phyloP scores from a whole-genome alignment of 371 early-diverging fungal species.

The Coemansia sp. region DNA sequence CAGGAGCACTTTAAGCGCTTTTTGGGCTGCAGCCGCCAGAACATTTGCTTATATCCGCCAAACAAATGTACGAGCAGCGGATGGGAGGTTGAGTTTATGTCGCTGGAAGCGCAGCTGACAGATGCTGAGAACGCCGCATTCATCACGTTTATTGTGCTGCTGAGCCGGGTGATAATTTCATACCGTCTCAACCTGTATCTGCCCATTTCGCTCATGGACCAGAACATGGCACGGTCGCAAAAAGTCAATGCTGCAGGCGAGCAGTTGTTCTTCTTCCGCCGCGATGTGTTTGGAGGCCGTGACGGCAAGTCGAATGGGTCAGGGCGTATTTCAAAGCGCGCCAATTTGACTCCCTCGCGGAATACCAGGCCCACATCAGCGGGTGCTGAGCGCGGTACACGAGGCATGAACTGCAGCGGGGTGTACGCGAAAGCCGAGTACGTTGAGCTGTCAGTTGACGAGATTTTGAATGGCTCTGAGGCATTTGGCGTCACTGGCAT shows the following conservation, averaged over 20 bases:
- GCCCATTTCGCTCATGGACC: slow-evolving; percentile 93
- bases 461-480: slow-evolving; percentile 92
- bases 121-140: slow-evolving; percentile 98
- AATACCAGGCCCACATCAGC: not conserved
- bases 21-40: slow-evolving; percentile 65
- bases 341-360: slow-evolving; percentile 2
- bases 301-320: slow-evolving; percentile 31
- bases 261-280: slow-evolving; percentile 86
- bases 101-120: slow-evolving; percentile 97
- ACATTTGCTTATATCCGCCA: slow-evolving; percentile 74
- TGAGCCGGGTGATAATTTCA: slow-evolving; percentile 85
- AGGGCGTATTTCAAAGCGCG: slow-evolving; percentile 32
- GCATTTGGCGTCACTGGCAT: slow-evolving; percentile 74
- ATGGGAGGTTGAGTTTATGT: slow-evolving; percentile 97
- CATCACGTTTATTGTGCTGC: slow-evolving; percentile 87
- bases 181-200: slow-evolving; percentile 94
- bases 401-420: not conserved
- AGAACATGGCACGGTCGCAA: slow-evolving; percentile 89
- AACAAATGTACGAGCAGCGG: slow-evolving; percentile 51
- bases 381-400: not conserved
- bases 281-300: slow-evolving; percentile 61
- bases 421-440: slow-evolving; percentile 32
- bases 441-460: slow-evolving; percentile 81
- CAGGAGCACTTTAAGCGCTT: slow-evolving; percentile 58
- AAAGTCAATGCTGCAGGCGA: slow-evolving; percentile 72